A percentile compares a stretch with the other conserved stretches of the same genome.
Evolutionary conservation across 768 basidiomycete species (phyloP).

Genomic region (Zangia roseola): DNA sequence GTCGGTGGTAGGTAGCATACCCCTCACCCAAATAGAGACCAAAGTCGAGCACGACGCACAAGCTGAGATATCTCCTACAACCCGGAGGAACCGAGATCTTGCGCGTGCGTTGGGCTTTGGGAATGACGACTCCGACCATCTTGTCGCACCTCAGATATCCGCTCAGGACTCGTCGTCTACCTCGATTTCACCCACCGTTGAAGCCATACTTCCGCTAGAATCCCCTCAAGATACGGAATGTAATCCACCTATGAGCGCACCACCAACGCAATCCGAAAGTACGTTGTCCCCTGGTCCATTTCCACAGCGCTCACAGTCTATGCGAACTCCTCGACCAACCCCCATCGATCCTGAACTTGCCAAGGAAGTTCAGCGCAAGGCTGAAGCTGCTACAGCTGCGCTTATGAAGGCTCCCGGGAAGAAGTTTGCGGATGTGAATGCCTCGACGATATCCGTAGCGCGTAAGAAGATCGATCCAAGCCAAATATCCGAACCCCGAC

Average conservation of each 20-base stretch:
- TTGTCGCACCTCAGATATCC: constrained; percentile 21
- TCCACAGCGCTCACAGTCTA: constrained; percentile 33
- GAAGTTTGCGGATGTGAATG: constrained; percentile 41
- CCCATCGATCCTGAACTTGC: constrained; percentile 55
- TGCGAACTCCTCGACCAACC: constrained; percentile 39
- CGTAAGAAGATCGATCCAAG: constrained; percentile 60
- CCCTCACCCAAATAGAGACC: constrained; percentile 32
- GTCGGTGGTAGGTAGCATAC: constrained; percentile 58
- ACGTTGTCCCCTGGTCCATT: constrained; percentile 16
- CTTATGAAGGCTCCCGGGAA: constrained; percentile 51
- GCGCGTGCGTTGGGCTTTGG: constrained; percentile 72
- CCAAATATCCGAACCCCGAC: constrained; percentile 63
- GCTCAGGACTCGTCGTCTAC: constrained; percentile 29
- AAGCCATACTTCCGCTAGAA: constrained; percentile 29
- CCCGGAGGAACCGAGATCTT: constrained; percentile 70
- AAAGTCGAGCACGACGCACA: constrained; percentile 25
- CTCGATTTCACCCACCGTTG: constrained; percentile 35
- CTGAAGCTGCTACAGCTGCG: constrained; percentile 62
- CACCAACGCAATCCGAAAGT: not conserved
- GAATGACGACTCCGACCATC: constrained; percentile 35
- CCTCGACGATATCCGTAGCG: constrained; percentile 39
- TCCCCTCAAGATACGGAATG: constrained; percentile 19
- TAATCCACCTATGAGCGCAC: constrained; percentile 2
- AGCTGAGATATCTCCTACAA: constrained; percentile 46
- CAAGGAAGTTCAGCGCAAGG: constrained; percentile 64